Evolutionary conservation across 495 filamentous ascomycete species (phyloP).

Genomic region (Xylaria palmicola): DNA sequence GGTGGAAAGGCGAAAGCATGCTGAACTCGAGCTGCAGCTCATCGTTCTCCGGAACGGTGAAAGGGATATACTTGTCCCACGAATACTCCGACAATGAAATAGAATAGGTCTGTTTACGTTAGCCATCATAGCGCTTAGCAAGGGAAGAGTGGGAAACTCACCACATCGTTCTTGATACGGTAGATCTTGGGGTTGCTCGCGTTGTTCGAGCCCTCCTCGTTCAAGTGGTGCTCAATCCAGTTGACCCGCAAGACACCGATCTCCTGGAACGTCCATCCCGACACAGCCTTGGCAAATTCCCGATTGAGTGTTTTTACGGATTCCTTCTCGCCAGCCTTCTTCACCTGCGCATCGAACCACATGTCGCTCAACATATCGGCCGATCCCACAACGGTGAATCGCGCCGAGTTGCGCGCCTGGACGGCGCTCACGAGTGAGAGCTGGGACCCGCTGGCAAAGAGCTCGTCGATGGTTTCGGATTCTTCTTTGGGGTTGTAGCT

Average conservation of each 20-base stretch:
- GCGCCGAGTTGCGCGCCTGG: conserved; percentile 90
- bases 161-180: conserved; percentile 94
- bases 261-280: conserved; percentile 93
- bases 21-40: conserved; percentile 90
- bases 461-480: conserved; percentile 63
- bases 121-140: conserved; percentile 2
- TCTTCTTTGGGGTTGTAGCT: conserved; percentile 94
- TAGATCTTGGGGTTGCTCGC: conserved; percentile 83
- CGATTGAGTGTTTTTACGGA: conserved; percentile 69
- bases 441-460: conserved; percentile 80
- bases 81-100: conserved; percentile 86
- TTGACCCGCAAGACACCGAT: conserved; percentile 84
- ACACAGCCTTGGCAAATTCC: conserved; percentile 80
- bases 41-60: conserved; percentile 66
- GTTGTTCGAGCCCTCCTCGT: conserved; percentile 51
- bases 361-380: conserved; percentile 82
- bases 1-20: conserved; percentile 98
- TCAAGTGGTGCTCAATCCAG: conserved; percentile 75
- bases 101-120: conserved; percentile 64
- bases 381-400: conserved; percentile 82
- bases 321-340: conserved; percentile 54
- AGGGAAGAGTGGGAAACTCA: conserved; percentile 48
- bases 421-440: conserved; percentile 76
- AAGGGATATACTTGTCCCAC: conserved; percentile 69
- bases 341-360: conserved; percentile 85